Base-by-base conservation (phyloP, 495 filamentous ascomycete genomes). In the Xylaria flabelliformis region DNA sequence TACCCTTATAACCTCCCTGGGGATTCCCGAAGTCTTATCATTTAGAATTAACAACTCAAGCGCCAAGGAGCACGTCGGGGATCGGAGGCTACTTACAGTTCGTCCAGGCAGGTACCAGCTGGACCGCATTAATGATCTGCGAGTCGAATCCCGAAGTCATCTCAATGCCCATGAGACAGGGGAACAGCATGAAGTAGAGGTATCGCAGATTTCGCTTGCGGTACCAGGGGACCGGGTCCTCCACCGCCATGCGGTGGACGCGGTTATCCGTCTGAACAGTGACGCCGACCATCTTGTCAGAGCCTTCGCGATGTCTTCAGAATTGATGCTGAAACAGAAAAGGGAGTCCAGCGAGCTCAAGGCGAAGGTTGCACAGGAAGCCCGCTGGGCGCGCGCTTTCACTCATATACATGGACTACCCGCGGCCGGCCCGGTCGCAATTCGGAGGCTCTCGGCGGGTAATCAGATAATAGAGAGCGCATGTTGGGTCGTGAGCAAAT, bases 111-210 rank as follows among this genome's bases (percentile, higher is more conserved):
- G 82, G 78, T 21, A 91, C 86, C 41, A 89, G 86, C 78, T 93
- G 90, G 4, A 92, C 84, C 2, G 88, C 87, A 71, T 92, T 93
- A 81, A 92, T 91, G 77, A 93, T 88, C 72, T 90, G 89, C 9
- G 88, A 90, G 78, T 92, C 90, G 76, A 92, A 93, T 0, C 91
- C 90, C 32, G 89, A 91, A 1, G 90, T 93, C 82, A 91, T 89
- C 80, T 91, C 91, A 59, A 91, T 88, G 13, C 91, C 90, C 80
- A 92, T 90, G 74, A 87, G 85, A 12, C 89, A 87, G n/a, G 90
- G 88, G 74, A 91, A 88, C 69, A 93, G 79, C 72, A 90, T 70
- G 10, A 90, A 77, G 78, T 92, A 92, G 71, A 92, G 80, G 44
- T 72, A 66, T 48, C 90, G 83, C 44, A 92, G 83, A 73, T 92